phyloP scores from a whole-genome alignment of 1,284 basidiomycete genomes.

The Apiotrichum sp. region DNA sequence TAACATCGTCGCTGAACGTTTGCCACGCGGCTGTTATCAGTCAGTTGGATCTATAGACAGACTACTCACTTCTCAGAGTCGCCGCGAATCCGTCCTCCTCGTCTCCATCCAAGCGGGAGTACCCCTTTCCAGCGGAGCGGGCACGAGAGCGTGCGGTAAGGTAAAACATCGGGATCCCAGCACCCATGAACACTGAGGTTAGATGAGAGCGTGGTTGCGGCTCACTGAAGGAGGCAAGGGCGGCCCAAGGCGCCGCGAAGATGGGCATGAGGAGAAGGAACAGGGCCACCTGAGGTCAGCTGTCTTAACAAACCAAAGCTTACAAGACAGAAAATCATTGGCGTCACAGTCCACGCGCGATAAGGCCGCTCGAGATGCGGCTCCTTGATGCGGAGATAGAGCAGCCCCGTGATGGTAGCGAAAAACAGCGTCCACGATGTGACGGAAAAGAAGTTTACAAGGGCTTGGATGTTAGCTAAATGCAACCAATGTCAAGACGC shows the following conservation, averaged over 20 bases:
- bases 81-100: slow-evolving; percentile 17
- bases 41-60: background rate
- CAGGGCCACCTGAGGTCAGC: slow-evolving; percentile 62
- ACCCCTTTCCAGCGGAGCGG: slow-evolving; percentile 5
- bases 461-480: slow-evolving; percentile 23
- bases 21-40: slow-evolving; percentile 24
- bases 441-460: slow-evolving; percentile 66
- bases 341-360: slow-evolving; percentile 83
- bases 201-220: background rate
- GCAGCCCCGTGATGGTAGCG: slow-evolving; percentile 77
- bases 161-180: slow-evolving; percentile 79
- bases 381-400: slow-evolving; percentile 85
- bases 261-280: slow-evolving; percentile 94
- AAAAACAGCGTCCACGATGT: slow-evolving; percentile 82
- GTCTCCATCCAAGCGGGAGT: slow-evolving; percentile 5
- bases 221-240: slow-evolving; percentile 72
- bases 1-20: slow-evolving; percentile 26
- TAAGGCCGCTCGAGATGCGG: slow-evolving; percentile 85
- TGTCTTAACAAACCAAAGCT: slow-evolving; percentile 32
- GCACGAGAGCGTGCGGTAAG: slow-evolving; percentile 53
- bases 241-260: slow-evolving; percentile 85
- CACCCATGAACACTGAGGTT: slow-evolving; percentile 44
- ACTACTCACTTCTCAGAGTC: slow-evolving; percentile 21
- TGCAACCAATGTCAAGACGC: background rate
- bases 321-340: slow-evolving; percentile 82